These are phyloP conservation scores for Xylaria hypoxylon DNA, from an alignment of 2,329 filamentous ascomycete genomes.

Conservation along the genomic window DNA sequence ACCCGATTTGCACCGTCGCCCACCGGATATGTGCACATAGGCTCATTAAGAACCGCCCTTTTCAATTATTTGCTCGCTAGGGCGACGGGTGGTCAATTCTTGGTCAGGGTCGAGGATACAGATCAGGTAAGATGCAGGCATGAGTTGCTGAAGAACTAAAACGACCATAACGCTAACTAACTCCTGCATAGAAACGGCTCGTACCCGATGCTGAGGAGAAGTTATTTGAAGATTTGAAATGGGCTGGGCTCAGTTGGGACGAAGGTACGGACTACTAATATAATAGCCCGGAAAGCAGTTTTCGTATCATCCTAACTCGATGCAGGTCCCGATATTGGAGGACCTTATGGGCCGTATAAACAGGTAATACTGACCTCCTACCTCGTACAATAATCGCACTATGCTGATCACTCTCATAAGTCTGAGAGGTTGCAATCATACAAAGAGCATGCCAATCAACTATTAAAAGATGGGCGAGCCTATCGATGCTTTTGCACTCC, in stretches of 20 bases:
- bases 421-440: slow-evolving; percentile 85
- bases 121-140: slow-evolving; percentile 73
- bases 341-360: slow-evolving; percentile 85
- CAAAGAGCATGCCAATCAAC: slow-evolving; percentile 72
- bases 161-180: slow-evolving; percentile 31
- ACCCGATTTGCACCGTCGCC: slow-evolving; percentile 96
- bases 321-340: slow-evolving; percentile 80
- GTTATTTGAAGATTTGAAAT: slow-evolving; percentile 82
- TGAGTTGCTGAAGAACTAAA: not conserved
- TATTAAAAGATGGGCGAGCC: slow-evolving; percentile 78
- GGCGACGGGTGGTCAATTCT: slow-evolving; percentile 87
- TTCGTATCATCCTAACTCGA: slow-evolving; percentile 32
- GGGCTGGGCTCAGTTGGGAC: slow-evolving; percentile 93
- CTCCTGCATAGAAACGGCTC: slow-evolving; percentile 74
- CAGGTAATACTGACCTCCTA: slow-evolving; percentile 65
- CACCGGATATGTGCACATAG: slow-evolving; percentile 92
- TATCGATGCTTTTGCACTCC: slow-evolving; percentile 94
- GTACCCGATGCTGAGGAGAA: slow-evolving; percentile 82
- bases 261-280: slow-evolving; percentile 69
- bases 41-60: slow-evolving; percentile 90
- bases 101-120: slow-evolving; percentile 93
- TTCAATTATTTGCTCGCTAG: slow-evolving; percentile 95
- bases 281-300: not conserved
- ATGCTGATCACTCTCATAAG: slow-evolving; percentile 54
- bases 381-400: not conserved